Evolutionary conservation across 164 flowering plant genomes (phyloP), one percentile per base, ranked within the genome.

Genomic region (Santalum album): DNA sequence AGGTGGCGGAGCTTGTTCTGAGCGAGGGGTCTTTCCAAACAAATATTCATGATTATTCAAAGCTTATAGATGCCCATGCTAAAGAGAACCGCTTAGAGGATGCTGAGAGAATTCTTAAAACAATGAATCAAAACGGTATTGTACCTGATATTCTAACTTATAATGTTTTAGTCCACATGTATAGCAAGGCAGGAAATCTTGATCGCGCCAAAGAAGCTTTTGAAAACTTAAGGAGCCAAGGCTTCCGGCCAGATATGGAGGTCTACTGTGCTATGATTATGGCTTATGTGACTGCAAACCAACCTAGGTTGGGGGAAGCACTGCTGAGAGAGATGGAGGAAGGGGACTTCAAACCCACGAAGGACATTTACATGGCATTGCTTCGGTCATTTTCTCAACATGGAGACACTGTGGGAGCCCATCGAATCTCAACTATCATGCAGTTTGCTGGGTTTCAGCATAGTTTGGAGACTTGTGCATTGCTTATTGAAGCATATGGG

Each of bases 261-360:
- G 65, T 72, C 18, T 90, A 85, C 72, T 72, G 58, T 27, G 78
- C 86, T 7, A 83, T 87, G 90, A 82, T 94, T 63, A 79, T 70
- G 81, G 92, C 84, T 36, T 78, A 79, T 65, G 78, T 80, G 36
- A 84, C 82, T 63, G 81, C 82, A 32, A 86, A 82, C 48, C 32
- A 75, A 22, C 82, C 87, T 27, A 70, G 69, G 63, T 10, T 38
- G 38, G 97, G 70, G 15, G 86, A 80, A 61, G 39, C 72, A 12
- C 55, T 94, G 56, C 52, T 82, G 75, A 80, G 78, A 63, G 92
- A 90, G 60, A 83, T 90, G 96, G 95, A 82, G 56, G 53, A 67
- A 24, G 76, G 71, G 65, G 77, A 72, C 63, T 63, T 82, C 35
- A 78, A 76, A 64, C 84, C 84, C 25, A 54, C 78, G 27, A 59